Base-by-base conservation (phyloP, 2,329 filamentous ascomycete genomes). In the Pseudocercospora fuligena region DNA sequence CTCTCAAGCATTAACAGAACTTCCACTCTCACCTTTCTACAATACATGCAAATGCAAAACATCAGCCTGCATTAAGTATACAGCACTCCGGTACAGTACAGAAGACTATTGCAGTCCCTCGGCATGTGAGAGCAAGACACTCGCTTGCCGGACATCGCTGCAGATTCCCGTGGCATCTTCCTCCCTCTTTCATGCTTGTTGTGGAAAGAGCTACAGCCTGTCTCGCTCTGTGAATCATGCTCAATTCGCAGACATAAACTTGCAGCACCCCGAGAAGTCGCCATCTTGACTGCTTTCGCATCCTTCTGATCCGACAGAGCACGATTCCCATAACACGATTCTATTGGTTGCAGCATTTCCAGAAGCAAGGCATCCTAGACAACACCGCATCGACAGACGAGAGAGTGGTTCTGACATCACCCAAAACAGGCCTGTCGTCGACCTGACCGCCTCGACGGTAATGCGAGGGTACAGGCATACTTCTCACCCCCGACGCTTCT, bases 361-460 rank as follows among this genome's bases (percentile, higher is more conserved):
- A 29, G 11, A 29, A 51, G 19, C 53, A 27, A 29, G 53, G 53
- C 51, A 57, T 29, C 53, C 53, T 33, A n/a, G 53, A 57, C 6
- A 25, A 29, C 53, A 57, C 25, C 53, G 25, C 53, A 57, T 57
- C 25, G 29, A 57, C 53, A n/a, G 25, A 29, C 53, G 19, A 56
- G 51, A 56, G 5, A 56, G 19, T 25, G 49, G 16, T 23, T 25
- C 49, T 29, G 49, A 54, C 49, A 29, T 54, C 49, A 54, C 49
- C 25, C 14, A 27, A 31, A 56, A 23, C 51, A 56, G 16, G 25
- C 54, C 33, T 12, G 54, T 58, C 54, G n/a, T 36, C 21, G 43
- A 47, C 27, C n/a, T 33, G 25, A 57, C 19, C 53, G 53, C 53
- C 16, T 58, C 46, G 54, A 21, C 29, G 54, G 33, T 36, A 58